Evolutionary conservation across 768 basidiomycete species (phyloP).

Genomic region (Tulasnella sp.): DNA sequence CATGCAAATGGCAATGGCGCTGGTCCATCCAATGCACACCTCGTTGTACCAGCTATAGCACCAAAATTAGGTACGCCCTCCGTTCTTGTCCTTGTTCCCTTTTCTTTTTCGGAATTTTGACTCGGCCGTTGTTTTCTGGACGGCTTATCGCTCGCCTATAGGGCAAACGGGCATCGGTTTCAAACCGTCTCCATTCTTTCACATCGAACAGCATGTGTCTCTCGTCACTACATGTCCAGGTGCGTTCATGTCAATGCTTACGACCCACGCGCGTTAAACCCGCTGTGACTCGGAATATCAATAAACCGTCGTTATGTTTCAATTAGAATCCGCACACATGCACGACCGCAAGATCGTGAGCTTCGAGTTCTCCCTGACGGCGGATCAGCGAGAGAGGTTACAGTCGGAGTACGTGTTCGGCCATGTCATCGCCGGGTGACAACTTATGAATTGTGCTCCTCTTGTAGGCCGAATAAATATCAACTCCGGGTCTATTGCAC

Average conservation of each 20-base stretch:
- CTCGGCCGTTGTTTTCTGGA: too few species aligned
- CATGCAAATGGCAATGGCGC: slow-evolving; percentile 3
- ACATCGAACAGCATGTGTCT: slow-evolving; percentile 54
- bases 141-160: too few species aligned
- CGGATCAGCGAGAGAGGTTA: slow-evolving; percentile 55
- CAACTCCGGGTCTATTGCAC: slow-evolving; percentile 86
- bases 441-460: not conserved
- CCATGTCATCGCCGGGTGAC: not conserved
- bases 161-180: slow-evolving; percentile 69
- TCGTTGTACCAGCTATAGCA: slow-evolving; percentile 36
- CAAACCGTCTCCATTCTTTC: slow-evolving; percentile 70
- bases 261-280: not conserved
- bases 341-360: slow-evolving; percentile 23
- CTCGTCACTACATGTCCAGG: slow-evolving; percentile 67
- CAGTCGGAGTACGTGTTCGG: slow-evolving; percentile 44
- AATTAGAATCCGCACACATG: not conserved
- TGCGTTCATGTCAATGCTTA: slow-evolving; percentile 25
- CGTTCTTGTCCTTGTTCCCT: too few species aligned
- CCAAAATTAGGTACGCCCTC: slow-evolving; percentile 29
- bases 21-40: slow-evolving; percentile 4
- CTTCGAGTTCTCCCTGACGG: slow-evolving; percentile 51
- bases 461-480: slow-evolving; percentile 43
- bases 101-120: too few species aligned
- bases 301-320: too few species aligned
- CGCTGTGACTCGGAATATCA: too few species aligned